phyloP scores from a whole-genome alignment of 768 basidiomycete genomes.

The Psilocybe cubensis region DNA sequence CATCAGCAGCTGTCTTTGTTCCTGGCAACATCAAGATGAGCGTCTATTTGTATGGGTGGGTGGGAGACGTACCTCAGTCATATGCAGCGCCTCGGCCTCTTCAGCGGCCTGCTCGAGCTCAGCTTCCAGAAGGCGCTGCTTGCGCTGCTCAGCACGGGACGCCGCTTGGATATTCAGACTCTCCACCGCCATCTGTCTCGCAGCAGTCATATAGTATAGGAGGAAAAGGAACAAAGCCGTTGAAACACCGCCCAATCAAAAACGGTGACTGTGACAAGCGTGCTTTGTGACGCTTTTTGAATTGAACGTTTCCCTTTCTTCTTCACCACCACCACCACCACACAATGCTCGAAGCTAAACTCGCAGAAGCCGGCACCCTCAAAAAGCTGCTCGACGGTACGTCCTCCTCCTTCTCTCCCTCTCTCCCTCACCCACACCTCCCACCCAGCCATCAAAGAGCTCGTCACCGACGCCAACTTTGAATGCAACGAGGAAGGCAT shows the following conservation, averaged over 20 bases:
- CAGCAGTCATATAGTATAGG: not conserved
- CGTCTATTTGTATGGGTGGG: too few species aligned
- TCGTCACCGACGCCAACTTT: constrained; percentile 97
- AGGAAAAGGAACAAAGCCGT: not conserved
- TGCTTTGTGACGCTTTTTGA: too few species aligned
- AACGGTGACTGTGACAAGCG: too few species aligned
- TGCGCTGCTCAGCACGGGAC: constrained; percentile 50
- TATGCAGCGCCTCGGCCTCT: constrained; percentile 57
- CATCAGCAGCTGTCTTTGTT: constrained; percentile 41
- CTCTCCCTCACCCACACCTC: not conserved
- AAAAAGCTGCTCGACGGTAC: constrained; percentile 94
- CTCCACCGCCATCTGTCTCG: constrained; percentile 10
- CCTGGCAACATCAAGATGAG: constrained; percentile 32
- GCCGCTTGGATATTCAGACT: constrained; percentile 10
- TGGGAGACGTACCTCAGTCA: constrained; percentile 55
- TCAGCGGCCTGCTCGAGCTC: constrained; percentile 57
- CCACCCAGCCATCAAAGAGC: constrained; percentile 87
- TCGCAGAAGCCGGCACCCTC: constrained; percentile 83
- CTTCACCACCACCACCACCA: constrained; percentile 20
- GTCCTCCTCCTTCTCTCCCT: constrained; percentile 26
- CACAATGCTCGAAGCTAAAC: constrained; percentile 88
- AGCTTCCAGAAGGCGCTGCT: constrained; percentile 47
- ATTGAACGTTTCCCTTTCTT: not conserved
- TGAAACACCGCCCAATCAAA: too few species aligned
- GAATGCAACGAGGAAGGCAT: constrained; percentile 97